These are phyloP conservation scores for Codiaeum variegatum DNA, from an alignment of 441 rosid genomes.

Conservation along the genomic window DNA sequence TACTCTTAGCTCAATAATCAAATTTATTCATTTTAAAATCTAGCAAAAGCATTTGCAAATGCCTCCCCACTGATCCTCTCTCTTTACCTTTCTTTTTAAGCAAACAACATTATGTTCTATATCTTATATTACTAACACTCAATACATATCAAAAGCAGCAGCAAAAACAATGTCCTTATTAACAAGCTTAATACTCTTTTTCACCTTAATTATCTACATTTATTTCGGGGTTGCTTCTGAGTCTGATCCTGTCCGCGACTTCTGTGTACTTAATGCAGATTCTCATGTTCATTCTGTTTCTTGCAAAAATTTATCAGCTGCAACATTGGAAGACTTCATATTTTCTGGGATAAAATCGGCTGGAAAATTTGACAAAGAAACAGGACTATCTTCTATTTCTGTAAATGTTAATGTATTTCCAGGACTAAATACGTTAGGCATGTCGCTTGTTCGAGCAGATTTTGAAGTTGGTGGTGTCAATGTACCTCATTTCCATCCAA, in stretches of 20 bases:
- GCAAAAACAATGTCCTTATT: conserved; percentile 23
- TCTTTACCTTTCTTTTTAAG: too few relatives aligned
- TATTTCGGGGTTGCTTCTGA: conserved; percentile 42
- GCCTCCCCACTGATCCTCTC: too few relatives aligned
- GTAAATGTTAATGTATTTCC: conserved; percentile 51
- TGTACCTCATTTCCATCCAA: conserved; percentile 68
- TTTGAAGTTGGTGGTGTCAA: conserved; percentile 52
- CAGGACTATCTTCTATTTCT: conserved; percentile 46
- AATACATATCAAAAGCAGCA: too few relatives aligned
- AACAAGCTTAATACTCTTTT: conserved; percentile 17
- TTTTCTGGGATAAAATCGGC: conserved; percentile 49
- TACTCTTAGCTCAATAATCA: too few relatives aligned
- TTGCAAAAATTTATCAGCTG: conserved; percentile 58
- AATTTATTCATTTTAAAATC: too few relatives aligned
- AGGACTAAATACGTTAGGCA: conserved; percentile 55
- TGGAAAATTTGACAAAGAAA: conserved; percentile 35
- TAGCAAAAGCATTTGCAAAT: too few relatives aligned
- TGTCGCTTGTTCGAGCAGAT: conserved; percentile 63
- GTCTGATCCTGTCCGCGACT: conserved; percentile 62
- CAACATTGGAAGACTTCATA: conserved; percentile 49
- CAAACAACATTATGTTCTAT: too few relatives aligned
- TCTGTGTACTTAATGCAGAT: conserved; percentile 39
- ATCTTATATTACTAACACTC: too few relatives aligned
- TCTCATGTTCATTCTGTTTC: conserved; percentile 15
- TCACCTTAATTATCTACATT: conserved; percentile 26